These are phyloP conservation scores for Fusarium tricinctum DNA, from an alignment of 2,329 filamentous ascomycete genomes.

Conservation along the genomic window DNA sequence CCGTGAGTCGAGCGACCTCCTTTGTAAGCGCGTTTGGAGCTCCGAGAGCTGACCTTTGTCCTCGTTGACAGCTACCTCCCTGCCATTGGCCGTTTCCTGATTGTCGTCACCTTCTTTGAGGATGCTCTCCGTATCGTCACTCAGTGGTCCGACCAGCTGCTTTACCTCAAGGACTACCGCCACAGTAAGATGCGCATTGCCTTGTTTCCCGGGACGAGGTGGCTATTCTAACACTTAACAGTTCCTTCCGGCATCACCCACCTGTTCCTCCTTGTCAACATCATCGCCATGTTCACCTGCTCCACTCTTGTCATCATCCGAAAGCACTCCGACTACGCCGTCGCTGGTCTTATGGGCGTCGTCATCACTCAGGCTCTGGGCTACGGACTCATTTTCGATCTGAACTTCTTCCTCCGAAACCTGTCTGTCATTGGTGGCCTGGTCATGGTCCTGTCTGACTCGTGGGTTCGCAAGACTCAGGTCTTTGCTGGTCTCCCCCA, in stretches of 20 bases:
- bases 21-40: conserved; percentile 15
- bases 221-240: conserved; percentile 57
- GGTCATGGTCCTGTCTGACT: conserved; percentile 97
- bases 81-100: conserved; percentile 95
- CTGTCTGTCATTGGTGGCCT: conserved; percentile 96
- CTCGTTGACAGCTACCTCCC: conserved; percentile 80
- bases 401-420: conserved; percentile 99
- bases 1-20: conserved; percentile 70
- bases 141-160: conserved; percentile 95
- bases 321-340: conserved; percentile 93
- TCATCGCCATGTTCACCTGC: conserved; percentile 86
- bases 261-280: conserved; percentile 91
- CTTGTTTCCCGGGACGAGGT: background rate
- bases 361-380: conserved; percentile 94
- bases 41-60: conserved; percentile 36
- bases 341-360: conserved; percentile 88
- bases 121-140: conserved; percentile 96
- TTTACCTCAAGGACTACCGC: conserved; percentile 92
- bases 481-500: conserved; percentile 93
- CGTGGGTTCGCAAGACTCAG: conserved; percentile 97
- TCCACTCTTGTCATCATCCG: conserved; percentile 90
- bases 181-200: conserved; percentile 76
- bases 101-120: conserved; percentile 98
- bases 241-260: conserved; percentile 92
- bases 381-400: conserved; percentile 97